phyloP scores from a whole-genome alignment of 2,329 filamentous ascomycete species.

The Fusarium sororula region DNA sequence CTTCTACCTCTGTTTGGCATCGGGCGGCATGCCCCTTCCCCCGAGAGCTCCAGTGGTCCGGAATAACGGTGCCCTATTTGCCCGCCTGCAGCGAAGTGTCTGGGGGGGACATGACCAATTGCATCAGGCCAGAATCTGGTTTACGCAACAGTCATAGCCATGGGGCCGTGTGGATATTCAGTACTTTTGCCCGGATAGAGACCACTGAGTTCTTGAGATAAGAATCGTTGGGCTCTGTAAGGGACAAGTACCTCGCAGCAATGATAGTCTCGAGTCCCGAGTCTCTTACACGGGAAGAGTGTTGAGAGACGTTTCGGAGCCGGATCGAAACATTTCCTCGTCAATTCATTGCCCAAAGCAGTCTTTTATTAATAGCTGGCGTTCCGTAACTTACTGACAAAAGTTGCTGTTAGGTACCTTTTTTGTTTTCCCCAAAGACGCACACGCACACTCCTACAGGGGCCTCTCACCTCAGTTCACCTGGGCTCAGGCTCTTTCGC shows the following conservation, averaged over 20 bases:
- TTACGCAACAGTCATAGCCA: conserved; percentile 36
- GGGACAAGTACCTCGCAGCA: conserved; percentile 4
- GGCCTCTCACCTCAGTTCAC: conserved; percentile 28
- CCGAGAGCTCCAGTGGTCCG: conserved; percentile 43
- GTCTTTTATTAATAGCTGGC: conserved; percentile 5
- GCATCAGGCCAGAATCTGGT: conserved; percentile 43
- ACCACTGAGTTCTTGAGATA: conserved; percentile 20
- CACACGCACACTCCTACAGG: conserved; percentile 34
- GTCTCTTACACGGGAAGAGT: conserved; percentile 12
- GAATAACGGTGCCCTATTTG: conserved; percentile 40
- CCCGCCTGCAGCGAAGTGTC: conserved; percentile 35
- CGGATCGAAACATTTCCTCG: conserved; percentile 1
- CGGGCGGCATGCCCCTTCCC: conserved; percentile 34
- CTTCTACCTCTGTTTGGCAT: conserved; percentile 32
- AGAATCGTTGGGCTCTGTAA: conserved; percentile 12
- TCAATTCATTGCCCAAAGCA: conserved; percentile 6
- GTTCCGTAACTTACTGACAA: conserved; percentile 26
- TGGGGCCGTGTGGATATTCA: conserved; percentile 14
- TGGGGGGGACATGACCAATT: conserved; percentile 34
- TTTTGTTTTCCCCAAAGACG: conserved; percentile 15
- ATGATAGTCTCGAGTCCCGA: not conserved
- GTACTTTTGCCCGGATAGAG: not conserved
- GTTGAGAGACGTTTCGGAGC: not conserved
- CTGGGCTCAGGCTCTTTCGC: not conserved
- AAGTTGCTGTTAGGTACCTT: conserved; percentile 31